Percentiles rank a stretch among this genome's conserved stretches.
Evolutionary conservation across 371 early-diverging fungal genomes (phyloP).

Genomic region (Mortierella sp.): DNA sequence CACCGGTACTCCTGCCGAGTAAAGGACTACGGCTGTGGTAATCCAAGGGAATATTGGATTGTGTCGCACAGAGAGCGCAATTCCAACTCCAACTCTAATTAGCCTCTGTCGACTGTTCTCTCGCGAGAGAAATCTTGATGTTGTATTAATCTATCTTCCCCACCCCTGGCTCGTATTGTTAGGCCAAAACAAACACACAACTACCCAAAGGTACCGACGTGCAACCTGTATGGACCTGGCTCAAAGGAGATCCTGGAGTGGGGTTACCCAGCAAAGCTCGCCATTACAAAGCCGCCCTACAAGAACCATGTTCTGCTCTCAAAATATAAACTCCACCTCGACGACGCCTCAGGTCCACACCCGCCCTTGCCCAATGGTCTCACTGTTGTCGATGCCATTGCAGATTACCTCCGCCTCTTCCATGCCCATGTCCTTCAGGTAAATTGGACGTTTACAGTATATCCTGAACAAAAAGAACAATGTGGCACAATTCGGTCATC

Average conservation of each 20-base stretch:
- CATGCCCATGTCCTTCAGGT: constrained; percentile 57
- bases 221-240: constrained; percentile 30
- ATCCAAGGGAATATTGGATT: too few relatives aligned
- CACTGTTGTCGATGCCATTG: constrained; percentile 61
- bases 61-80: too few relatives aligned
- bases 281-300: constrained; percentile 62
- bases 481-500: too few relatives aligned
- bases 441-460: too few relatives aligned
- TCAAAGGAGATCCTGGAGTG: constrained; percentile 41
- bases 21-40: too few relatives aligned
- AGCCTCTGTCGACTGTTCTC: background rate
- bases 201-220: constrained; percentile 44
- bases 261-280: constrained; percentile 61
- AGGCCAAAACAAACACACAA: constrained; percentile 48
- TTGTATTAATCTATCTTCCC: background rate
- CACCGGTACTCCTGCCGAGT: too few relatives aligned
- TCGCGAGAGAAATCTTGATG: background rate
- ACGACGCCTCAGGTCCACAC: constrained; percentile 58
- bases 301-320: constrained; percentile 63
- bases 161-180: background rate
- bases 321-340: constrained; percentile 66
- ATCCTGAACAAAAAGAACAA: too few relatives aligned
- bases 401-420: constrained; percentile 60
- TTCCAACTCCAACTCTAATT: background rate
- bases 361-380: constrained; percentile 60